Evolutionary conservation across 2,329 filamentous ascomycete species (phyloP), one percentile per base, ranked within the genome.

Genomic region (Paecilomyces formosus): DNA sequence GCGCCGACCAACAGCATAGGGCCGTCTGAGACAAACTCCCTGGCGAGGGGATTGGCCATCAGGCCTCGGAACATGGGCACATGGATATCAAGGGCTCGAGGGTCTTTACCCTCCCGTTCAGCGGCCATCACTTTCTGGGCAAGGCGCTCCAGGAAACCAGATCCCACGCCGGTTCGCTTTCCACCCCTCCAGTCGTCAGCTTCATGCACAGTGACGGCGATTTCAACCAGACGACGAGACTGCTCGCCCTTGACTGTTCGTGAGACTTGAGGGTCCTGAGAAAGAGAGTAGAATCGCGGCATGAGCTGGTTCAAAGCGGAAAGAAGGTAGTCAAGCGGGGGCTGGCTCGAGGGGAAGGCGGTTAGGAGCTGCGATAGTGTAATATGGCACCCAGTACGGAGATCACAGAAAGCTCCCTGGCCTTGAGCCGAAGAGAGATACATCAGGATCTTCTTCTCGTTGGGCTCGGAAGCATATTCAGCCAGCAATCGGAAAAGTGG

Each of bases 1-100:
- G 94, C 94, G 31, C 94, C 94, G 66, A 99, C 96, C 54, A 99
- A 84, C 39, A 99, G 86, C 94, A 99, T 99, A 0, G 94, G 94
- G 0, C 94, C 94, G 72, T 99, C 93, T 2, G 89, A 87, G 56
- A 91, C 88, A 70, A 97, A 99, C 70, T 97, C 87, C 70, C 88
- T 88, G 11, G 92, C 94, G 1, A 99, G 83, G 0, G 94, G 94
- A 73, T 99, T 99, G 61, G 92, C 88, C 94, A 99, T 99, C 51
- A 99, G 81, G 0, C 94, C 94, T 69, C 96, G 92, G 84, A 99
- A 99, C 90, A 99, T 97, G 66, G 94, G 94, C 4, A 97, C 80
- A 65, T 90, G 86, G 15, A 97, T 70, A 64, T 91, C 84, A 2
- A 85, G 76, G 6, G 75, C 71, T 24, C 78, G 67, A 31, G 71